Evolutionary conservation across 1,284 basidiomycete genomes (phyloP), one percentile per base, ranked within the genome.

Genomic region (Sphagnurus paluster): DNA sequence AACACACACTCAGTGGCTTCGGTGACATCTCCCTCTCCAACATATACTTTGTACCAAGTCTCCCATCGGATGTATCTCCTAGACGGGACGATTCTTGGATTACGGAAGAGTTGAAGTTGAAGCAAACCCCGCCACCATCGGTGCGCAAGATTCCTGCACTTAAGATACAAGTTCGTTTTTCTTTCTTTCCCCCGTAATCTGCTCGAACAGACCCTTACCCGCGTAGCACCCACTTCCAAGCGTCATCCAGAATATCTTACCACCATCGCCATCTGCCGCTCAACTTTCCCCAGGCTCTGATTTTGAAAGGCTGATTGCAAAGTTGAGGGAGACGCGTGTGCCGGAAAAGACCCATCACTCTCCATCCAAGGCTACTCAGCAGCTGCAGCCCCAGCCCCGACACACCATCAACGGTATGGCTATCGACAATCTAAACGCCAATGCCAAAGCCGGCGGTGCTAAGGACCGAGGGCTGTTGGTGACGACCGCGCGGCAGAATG

Each of bases 11-110:
- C 28, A 56, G 48, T 21, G 66, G 52, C 5, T 66, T 55, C 28
- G 68, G 68, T 10, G 65, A 68, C 32, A 65, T 68, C 17, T 67
- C 65, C 8, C 52, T 66, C 10, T 61, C 62, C 6, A 59, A 61
- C 23, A 56, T 58, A 19, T 60, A 61, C 46, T 67, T 63, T 39
- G 44, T 68, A 0, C 68, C 67, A 2, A 60, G 63, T 5, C 53
- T 56, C 14, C 52, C 60, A 4, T 55, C 57, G 3, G 55, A 54
- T 1, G 40, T 63, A n/a, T 56, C 62, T 1, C 64, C 60, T 3
- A 33, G 38, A 16, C 55, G 39, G 10, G 33, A 46, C 29, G 44
- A 47, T 26, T 45, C 50, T 13, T 40, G 41, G 29, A 36, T 42
- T 7, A 28, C 28, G 8, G 23, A 25, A 3, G 28, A 32, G 17